These are phyloP conservation scores for Hemisphaericaspora xylanilytica DNA, from an alignment of 1,139 yeast genomes.

Conservation along the genomic window DNA sequence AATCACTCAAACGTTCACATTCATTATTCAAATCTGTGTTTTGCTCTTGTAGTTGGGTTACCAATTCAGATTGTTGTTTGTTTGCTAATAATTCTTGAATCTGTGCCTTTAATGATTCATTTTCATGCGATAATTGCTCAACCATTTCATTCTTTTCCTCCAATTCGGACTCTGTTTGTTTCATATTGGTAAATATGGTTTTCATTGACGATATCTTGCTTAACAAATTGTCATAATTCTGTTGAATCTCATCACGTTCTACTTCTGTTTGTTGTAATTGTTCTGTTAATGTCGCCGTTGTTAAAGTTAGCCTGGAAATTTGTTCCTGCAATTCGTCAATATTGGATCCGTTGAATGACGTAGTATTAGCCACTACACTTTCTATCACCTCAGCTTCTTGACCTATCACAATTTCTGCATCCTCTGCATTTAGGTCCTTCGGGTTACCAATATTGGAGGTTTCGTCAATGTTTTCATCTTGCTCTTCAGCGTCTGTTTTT, in stretches of 20 bases:
- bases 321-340: background rate
- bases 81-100: slow-evolving; percentile 9
- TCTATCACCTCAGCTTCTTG: background rate
- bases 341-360: background rate
- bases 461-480: too few relatives aligned
- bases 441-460: too few relatives aligned
- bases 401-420: too few relatives aligned
- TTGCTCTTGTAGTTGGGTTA: slow-evolving; percentile 32
- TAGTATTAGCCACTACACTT: background rate
- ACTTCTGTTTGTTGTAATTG: slow-evolving; percentile 16
- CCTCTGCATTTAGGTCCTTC: too few relatives aligned
- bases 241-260: slow-evolving; percentile 67
- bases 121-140: slow-evolving; percentile 26
- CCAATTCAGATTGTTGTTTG: slow-evolving; percentile 27
- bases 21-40: slow-evolving; percentile 59
- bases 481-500: too few relatives aligned
- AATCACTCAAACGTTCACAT: slow-evolving; percentile 58
- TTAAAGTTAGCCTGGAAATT: slow-evolving; percentile 1
- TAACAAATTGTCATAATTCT: slow-evolving; percentile 71
- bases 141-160: slow-evolving; percentile 51
- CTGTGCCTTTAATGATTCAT: slow-evolving; percentile 23
- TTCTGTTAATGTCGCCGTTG: slow-evolving; percentile 6
- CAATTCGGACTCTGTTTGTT: slow-evolving; percentile 70
- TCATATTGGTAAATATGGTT: slow-evolving; percentile 70
- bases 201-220: slow-evolving; percentile 81